phyloP scores from a whole-genome alignment of 192 early-diverging fungal species.

The Rhizophagus clarus region DNA sequence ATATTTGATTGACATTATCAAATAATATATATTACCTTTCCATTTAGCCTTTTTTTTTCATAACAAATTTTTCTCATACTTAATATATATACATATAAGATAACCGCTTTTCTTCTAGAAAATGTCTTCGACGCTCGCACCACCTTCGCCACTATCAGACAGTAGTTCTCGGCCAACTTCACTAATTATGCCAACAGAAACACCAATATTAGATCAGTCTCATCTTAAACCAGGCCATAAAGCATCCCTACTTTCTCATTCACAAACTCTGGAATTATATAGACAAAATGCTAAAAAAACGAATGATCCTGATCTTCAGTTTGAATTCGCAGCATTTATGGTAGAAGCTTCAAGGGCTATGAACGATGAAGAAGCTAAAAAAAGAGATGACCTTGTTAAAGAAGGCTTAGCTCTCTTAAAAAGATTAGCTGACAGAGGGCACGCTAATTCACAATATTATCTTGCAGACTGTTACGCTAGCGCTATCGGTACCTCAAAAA shows the following conservation, averaged over 20 bases:
- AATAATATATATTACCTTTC: no score
- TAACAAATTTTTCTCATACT: no score
- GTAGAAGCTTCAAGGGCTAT: conserved; percentile 56
- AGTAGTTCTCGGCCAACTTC: conserved; percentile 3
- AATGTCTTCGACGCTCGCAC: not conserved
- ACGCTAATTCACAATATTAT: conserved; percentile 71
- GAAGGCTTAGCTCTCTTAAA: conserved; percentile 70
- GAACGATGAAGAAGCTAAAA: conserved; percentile 46
- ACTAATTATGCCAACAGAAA: not conserved
- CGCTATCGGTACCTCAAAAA: conserved; percentile 63
- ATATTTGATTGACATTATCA: no score
- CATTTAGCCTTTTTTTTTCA: no score
- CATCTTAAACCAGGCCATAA: conserved; percentile 62
- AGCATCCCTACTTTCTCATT: conserved; percentile 56
- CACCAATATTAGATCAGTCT: conserved; percentile 51
- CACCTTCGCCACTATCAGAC: not conserved
- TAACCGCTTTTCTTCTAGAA: not conserved
- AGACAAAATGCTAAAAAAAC: conserved; percentile 68
- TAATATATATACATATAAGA: no score
- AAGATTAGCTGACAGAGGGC: conserved; percentile 58
- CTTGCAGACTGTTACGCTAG: conserved; percentile 70
- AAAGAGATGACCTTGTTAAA: conserved; percentile 55
- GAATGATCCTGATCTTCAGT: conserved; percentile 62
- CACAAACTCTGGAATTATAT: conserved; percentile 60
- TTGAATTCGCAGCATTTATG: conserved; percentile 71